Percentiles rank a stretch among this genome's conserved stretches.
Conservation (phyloP, 1,284 basidiomycete species). For the Grifola frondosa region DNA sequence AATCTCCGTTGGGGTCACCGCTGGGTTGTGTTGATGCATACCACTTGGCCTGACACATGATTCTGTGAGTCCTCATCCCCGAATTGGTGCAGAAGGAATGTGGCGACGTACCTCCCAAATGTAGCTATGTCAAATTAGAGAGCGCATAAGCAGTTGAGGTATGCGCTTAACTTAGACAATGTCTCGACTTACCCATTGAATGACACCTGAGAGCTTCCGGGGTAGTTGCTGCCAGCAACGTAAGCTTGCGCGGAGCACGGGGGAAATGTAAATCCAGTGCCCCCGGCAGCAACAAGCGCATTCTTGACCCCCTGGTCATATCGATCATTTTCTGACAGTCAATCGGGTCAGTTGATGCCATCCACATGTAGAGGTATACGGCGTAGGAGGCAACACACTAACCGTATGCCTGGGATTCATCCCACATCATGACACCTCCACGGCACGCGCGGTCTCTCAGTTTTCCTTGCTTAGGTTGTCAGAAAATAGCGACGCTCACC, state of each 20-base stretch:
- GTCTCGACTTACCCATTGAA: slow-evolving; percentile 48
- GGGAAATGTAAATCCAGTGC: slow-evolving; percentile 66
- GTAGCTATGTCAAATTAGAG: slow-evolving; percentile 41
- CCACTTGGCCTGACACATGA: slow-evolving; percentile 52
- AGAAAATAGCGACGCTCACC: slow-evolving; percentile 33
- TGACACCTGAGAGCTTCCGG: slow-evolving; percentile 51
- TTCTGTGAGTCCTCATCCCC: neutral
- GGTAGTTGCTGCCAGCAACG: slow-evolving; percentile 49
- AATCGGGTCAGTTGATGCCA: too few relatives aligned
- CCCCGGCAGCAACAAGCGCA: slow-evolving; percentile 56
- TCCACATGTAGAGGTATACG: slow-evolving; percentile 1
- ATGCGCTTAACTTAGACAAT: neutral
- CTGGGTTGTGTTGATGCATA: slow-evolving; percentile 51
- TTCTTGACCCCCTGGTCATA: slow-evolving; percentile 65
- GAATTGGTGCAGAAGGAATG: neutral
- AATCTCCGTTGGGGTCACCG: slow-evolving; percentile 52
- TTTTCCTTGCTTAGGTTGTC: too few relatives aligned
- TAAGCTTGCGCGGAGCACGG: slow-evolving; percentile 57
- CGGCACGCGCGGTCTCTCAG: slow-evolving; percentile 6
- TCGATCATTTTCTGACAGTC: slow-evolving; percentile 49
- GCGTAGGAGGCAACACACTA: slow-evolving; percentile 16
- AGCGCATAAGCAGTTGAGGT: slow-evolving; percentile 6
- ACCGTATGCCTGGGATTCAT: slow-evolving; percentile 69
- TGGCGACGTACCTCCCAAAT: slow-evolving; percentile 56
- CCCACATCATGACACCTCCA: slow-evolving; percentile 66